Base-by-base conservation (phyloP, 2,329 filamentous ascomycete genomes). In the Trichocomaceae sp. region DNA sequence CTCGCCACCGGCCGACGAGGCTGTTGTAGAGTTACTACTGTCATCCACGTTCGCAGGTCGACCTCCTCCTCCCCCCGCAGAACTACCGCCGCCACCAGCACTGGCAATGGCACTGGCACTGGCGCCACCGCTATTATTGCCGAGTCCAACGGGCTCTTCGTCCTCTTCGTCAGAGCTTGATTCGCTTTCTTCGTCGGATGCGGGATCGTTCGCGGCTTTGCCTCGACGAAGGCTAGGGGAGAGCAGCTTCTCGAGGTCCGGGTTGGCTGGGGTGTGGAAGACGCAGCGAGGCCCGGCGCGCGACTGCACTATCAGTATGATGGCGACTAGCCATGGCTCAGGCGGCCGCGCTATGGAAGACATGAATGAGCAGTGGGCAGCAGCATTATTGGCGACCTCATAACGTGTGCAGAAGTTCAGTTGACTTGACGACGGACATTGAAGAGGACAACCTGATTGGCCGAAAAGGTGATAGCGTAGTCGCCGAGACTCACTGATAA, bases 251-350 rank as follows among this genome's bases (percentile, higher is more conserved):
- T 72, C 69, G 60, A 68, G 68, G 55, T 75, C 70, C 60, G 77
- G 70, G 64, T 75, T 72, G 62, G 84, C 80, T n/a, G 90, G 90
- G 65, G 93, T 93, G 71, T 95, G 88, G 70, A 91, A 95, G 63
- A 93, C 86, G 63, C 93, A 86, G 60, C 84, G 83, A 26, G 90
- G 87, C 15, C 90, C 89, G 62, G 88, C 86, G 60, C 86, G 83
- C 33, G 87, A 88, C 60, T 87, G 82, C 63, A 88, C 83, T 61
- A 90, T 83, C 39, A 92, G 80, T 50, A 88, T 83, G 55, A 92
- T 83, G 42, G 85, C 87, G 50, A 91, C 69, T 47, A 85, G 76
- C 59, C 77, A 80, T 44, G 80, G 76, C 62, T 82, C 78, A 50
- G 77, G 77, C 41, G 77, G 75, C 7, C 75, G 72, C 19, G 69